Evolutionary conservation across 2,329 filamentous ascomycete species (phyloP).

Genomic region (Kalaharituber pfeilii): DNA sequence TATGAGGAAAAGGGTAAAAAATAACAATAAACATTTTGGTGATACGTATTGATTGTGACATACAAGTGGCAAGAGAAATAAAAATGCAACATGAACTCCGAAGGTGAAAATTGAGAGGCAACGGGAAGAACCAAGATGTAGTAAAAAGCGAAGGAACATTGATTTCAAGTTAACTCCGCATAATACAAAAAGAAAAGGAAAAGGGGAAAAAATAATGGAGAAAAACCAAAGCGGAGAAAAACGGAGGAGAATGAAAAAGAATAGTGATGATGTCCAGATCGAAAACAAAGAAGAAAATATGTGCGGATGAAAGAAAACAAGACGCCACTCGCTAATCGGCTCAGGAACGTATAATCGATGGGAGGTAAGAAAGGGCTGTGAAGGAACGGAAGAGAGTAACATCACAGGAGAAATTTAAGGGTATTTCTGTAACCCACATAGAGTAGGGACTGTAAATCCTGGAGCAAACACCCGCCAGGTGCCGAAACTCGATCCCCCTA

Average conservation of each 20-base stretch:
- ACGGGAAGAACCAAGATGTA: conserved; percentile 6
- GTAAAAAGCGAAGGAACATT: conserved; percentile 1
- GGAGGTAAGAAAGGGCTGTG: neutral
- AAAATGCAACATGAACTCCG: neutral
- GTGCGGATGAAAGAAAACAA: neutral
- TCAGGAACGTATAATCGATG: neutral
- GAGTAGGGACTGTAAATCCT: conserved; percentile 5
- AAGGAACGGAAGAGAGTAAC: conserved; percentile 5
- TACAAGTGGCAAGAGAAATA: neutral
- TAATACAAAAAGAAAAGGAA: neutral
- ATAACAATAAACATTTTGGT: conserved; percentile 4
- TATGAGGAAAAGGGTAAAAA: conserved; percentile 6
- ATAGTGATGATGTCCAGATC: conserved; percentile 1
- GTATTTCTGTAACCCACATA: neutral
- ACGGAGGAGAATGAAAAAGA: neutral
- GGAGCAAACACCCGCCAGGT: too few relatives aligned
- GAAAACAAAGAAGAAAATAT: neutral
- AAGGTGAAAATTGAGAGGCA: conserved; percentile 7
- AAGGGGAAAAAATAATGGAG: neutral
- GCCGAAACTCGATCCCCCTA: conserved; percentile 3
- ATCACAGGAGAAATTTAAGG: neutral
- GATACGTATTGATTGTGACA: neutral
- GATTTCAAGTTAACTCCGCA: neutral
- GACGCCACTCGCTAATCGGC: neutral
- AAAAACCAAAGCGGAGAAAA: neutral